Base-by-base conservation (phyloP, 202 grass and related monocot genomes). In the Brachypodium distachyon region DNA sequence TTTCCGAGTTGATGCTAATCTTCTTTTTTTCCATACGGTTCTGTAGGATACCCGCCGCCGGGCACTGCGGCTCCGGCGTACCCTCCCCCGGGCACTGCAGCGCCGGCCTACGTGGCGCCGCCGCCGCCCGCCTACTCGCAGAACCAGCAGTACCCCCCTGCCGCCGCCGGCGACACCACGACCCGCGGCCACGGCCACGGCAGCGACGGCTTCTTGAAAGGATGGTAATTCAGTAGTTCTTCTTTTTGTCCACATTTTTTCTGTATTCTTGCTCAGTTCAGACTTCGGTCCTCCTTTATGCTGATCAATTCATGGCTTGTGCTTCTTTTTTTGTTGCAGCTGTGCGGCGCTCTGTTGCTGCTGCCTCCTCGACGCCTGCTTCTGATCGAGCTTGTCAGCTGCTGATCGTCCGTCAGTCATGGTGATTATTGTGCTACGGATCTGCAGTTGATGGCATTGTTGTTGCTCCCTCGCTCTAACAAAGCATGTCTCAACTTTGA, bases 301-400 rank as follows among this genome's bases (percentile, higher is more conserved):
- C n/a, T 58, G 9, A 57, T n/a, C n/a, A n/a, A n/a, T n/a, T 11
- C 2, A 31, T 7, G 26, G 27, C 16, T 0, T 68, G 41, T 22
- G 22, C 9, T 47, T 9, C 2, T 19, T 47, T 1, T 7, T 7
- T 1, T 40, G 13, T 37, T 33, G 11, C 84, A 81, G 84, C 47
- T 82, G 78, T 9, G 84, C 84, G 12, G 84, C 84, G 55, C 47
- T 86, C 22, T 86, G 84, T 55, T 86, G 84, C 55, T 86, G 84
- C 78, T 86, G 84, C 78, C 43, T 86, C 54, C 78, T 86, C 18
- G 84, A 86, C 72, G 75, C 69, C 55, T 86, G 84, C 72, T 86
- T 86, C 78, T 86, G 83, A 86, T 71, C 44, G 4, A 49, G 1
- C 26, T 12, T 25, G 22, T 17, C 38, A 11, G 10, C 12, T 66